phyloP scores from a whole-genome alignment of 257 asterid genomes.

The Lycium barbarum region DNA sequence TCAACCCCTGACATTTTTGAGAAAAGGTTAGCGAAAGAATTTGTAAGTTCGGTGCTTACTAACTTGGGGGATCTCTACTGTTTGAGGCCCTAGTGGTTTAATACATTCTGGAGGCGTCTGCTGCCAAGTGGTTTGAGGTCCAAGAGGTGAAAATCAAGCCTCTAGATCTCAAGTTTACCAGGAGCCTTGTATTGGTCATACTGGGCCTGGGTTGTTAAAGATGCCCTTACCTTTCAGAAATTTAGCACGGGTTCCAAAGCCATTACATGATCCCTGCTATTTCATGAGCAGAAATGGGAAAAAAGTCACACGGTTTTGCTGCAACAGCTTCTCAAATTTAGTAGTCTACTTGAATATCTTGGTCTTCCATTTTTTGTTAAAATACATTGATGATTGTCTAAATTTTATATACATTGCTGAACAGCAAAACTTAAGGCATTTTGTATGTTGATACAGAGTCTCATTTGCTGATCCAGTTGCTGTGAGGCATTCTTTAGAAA shows the following conservation, averaged over 20 bases:
- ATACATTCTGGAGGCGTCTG: background rate
- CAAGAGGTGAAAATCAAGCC: slow-evolving; percentile 21
- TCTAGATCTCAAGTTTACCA: slow-evolving; percentile 10
- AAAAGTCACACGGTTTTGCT: background rate
- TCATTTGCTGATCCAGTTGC: slow-evolving; percentile 96
- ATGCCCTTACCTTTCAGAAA: background rate
- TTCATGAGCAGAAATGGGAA: background rate
- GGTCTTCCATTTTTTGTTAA: background rate
- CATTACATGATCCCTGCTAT: slow-evolving; percentile 17
- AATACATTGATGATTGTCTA: background rate
- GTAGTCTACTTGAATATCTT: background rate
- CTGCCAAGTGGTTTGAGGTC: slow-evolving; percentile 5
- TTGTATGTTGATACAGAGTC: slow-evolving; percentile 63
- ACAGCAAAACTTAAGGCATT: slow-evolving; percentile 26
- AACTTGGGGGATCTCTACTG: slow-evolving; percentile 9
- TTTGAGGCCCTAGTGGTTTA: slow-evolving; percentile 15
- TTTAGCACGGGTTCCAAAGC: background rate
- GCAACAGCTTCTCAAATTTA: background rate
- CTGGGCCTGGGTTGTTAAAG: background rate
- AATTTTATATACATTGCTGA: background rate
- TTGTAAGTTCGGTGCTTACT: background rate
- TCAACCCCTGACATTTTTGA: slow-evolving; percentile 4
- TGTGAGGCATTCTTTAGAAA: slow-evolving; percentile 92
- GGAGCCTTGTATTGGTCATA: background rate
- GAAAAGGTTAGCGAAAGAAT: slow-evolving; percentile 1